Evolutionary conservation across 441 rosid genomes (phyloP).

Genomic region (Erodium moschatum): DNA sequence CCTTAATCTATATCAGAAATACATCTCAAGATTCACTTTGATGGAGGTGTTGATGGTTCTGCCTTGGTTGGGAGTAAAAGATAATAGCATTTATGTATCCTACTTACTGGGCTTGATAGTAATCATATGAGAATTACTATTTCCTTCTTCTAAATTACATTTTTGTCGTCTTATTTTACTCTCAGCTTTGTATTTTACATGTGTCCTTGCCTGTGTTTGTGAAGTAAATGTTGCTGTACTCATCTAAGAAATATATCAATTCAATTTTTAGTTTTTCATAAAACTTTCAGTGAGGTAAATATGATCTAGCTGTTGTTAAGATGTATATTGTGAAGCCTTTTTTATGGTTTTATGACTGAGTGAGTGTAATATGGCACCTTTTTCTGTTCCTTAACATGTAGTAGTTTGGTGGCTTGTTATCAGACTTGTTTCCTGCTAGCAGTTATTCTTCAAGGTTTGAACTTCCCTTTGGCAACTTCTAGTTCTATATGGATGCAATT

Average conservation of each 20-base stretch:
- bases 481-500: conserved; percentile 21
- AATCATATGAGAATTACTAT: conserved; percentile 9
- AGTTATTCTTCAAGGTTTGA: conserved; percentile 25
- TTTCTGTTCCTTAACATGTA: conserved; percentile 34
- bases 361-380: conserved; percentile 5
- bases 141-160: conserved; percentile 8
- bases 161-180: neutral
- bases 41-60: conserved; percentile 45
- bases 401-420: conserved; percentile 26
- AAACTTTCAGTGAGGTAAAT: neutral
- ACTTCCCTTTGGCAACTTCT: conserved; percentile 19
- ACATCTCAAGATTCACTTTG: conserved; percentile 34
- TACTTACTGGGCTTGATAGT: conserved; percentile 26
- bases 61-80: conserved; percentile 36
- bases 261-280: neutral
- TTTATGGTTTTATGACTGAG: conserved; percentile 10
- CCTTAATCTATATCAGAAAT: conserved; percentile 39
- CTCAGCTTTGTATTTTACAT: neutral
- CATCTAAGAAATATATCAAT: conserved; percentile 1
- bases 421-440: conserved; percentile 24
- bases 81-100: conserved; percentile 48
- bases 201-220: conserved; percentile 7
- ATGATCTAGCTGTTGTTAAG: neutral
- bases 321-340: neutral
- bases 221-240: neutral